A percentile compares a stretch with the other conserved stretches of the same genome.
These are phyloP conservation scores for Fusarium sp. DNA, from an alignment of 2,329 filamentous ascomycete genomes.

Conservation along the genomic window DNA sequence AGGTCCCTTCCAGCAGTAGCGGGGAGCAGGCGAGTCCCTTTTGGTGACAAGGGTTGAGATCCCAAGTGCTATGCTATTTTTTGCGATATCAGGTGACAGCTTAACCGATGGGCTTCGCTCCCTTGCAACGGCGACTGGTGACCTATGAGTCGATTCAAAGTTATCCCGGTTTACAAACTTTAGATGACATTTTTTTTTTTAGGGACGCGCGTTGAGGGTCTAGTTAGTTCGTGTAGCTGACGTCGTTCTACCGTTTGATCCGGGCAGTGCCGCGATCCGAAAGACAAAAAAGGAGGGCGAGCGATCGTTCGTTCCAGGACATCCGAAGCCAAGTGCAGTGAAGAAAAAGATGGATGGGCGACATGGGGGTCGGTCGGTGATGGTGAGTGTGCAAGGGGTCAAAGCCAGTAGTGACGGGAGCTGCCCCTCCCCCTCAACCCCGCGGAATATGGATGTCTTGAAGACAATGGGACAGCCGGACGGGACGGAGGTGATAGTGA, in stretches of 20 bases:
- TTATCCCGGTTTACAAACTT: background rate
- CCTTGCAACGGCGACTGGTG: slow-evolving; percentile 20
- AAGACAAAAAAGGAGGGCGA: slow-evolving; percentile 13
- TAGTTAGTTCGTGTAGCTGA: slow-evolving; percentile 26
- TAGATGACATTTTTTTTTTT: background rate
- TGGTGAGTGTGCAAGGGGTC: background rate
- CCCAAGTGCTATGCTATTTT: background rate
- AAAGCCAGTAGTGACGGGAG: background rate
- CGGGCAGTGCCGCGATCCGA: slow-evolving; percentile 30
- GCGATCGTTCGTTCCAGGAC: slow-evolving; percentile 22
- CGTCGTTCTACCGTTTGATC: slow-evolving; percentile 29
- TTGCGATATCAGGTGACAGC: slow-evolving; percentile 32
- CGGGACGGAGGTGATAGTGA: background rate
- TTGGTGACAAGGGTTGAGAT: slow-evolving; percentile 10
- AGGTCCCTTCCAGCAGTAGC: slow-evolving; percentile 37
- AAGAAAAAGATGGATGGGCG: background rate
- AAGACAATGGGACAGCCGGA: background rate
- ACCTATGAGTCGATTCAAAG: slow-evolving; percentile 10
- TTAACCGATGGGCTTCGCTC: slow-evolving; percentile 14
- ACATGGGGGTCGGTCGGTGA: background rate
- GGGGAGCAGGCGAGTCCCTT: slow-evolving; percentile 19
- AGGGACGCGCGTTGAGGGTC: slow-evolving; percentile 23
- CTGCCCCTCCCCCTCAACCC: slow-evolving; percentile 6
- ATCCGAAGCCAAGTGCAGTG: slow-evolving; percentile 2
- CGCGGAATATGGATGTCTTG: background rate